Evolutionary conservation across 1,284 basidiomycete species (phyloP).

Genomic region (Cerrena zonata): DNA sequence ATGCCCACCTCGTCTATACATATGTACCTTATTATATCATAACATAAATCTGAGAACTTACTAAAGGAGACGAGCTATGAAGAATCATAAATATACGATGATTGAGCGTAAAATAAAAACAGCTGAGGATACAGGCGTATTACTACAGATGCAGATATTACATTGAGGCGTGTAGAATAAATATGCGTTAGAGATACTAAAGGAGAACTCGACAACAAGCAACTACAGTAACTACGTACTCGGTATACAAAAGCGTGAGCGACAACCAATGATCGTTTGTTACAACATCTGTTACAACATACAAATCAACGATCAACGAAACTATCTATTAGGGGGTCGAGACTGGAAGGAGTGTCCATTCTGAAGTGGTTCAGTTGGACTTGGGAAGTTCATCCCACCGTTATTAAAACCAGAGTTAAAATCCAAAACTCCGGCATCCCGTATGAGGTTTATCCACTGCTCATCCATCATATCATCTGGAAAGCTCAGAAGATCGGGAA

Average conservation of each 20-base stretch:
- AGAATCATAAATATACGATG: not conserved
- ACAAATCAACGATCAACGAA: too few relatives aligned
- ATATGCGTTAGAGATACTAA: too few relatives aligned
- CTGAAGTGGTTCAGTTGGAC: not conserved
- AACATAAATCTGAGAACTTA: not conserved
- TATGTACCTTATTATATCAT: too few relatives aligned
- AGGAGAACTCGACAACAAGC: not conserved
- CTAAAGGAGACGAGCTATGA: not conserved
- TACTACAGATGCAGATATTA: not conserved
- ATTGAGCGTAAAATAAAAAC: not conserved
- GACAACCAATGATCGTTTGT: too few relatives aligned
- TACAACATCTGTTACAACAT: too few relatives aligned
- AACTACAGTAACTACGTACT: not conserved
- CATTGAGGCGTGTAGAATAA: too few relatives aligned
- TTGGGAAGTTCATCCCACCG: not conserved
- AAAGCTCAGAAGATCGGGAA: constrained; percentile 10
- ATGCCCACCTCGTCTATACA: too few relatives aligned
- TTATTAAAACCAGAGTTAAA: not conserved
- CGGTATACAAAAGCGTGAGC: too few relatives aligned
- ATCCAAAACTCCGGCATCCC: constrained; percentile 26
- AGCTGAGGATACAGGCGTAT: not conserved
- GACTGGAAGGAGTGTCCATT: too few relatives aligned
- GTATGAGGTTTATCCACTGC: constrained; percentile 29
- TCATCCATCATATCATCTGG: constrained; percentile 22
- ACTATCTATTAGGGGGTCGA: too few relatives aligned